Evolutionary conservation across 1,284 basidiomycete genomes (phyloP).

Genomic region (Trichosporon inkin): DNA sequence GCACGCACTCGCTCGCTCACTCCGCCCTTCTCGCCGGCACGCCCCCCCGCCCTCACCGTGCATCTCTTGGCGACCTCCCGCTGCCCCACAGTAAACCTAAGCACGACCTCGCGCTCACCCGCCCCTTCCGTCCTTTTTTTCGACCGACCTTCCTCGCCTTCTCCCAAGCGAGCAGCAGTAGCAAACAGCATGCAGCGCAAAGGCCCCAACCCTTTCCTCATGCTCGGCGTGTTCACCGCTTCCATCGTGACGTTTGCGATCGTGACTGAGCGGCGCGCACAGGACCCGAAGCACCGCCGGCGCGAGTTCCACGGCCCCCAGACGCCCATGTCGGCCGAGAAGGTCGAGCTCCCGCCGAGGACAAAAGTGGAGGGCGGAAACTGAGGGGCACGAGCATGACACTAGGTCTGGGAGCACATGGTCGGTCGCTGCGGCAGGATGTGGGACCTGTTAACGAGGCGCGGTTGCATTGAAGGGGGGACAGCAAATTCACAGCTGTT

Average conservation of each 20-base stretch:
- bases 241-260: conserved; percentile 35
- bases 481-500: too few relatives aligned
- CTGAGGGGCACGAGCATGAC: background rate
- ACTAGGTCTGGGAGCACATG: background rate
- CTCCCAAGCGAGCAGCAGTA: background rate
- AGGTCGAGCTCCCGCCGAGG: conserved; percentile 29
- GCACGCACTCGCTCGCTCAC: too few relatives aligned
- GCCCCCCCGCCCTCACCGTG: too few relatives aligned
- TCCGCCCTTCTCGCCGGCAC: too few relatives aligned
- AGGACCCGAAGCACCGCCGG: conserved; percentile 25
- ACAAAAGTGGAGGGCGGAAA: conserved; percentile 22
- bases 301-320: conserved; percentile 32
- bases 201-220: conserved; percentile 40
- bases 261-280: conserved; percentile 29
- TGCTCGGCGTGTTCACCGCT: conserved; percentile 37
- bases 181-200: conserved; percentile 14
- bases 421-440: too few relatives aligned
- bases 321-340: conserved; percentile 25
- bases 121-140: background rate
- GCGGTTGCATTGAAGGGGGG: too few relatives aligned
- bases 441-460: too few relatives aligned
- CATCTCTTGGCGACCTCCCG: too few relatives aligned
- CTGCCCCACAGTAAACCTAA: background rate
- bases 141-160: background rate
- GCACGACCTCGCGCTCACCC: background rate